These are phyloP conservation scores for Naganishia randhawae DNA, from an alignment of 768 basidiomycete species.

Conservation along the genomic window DNA sequence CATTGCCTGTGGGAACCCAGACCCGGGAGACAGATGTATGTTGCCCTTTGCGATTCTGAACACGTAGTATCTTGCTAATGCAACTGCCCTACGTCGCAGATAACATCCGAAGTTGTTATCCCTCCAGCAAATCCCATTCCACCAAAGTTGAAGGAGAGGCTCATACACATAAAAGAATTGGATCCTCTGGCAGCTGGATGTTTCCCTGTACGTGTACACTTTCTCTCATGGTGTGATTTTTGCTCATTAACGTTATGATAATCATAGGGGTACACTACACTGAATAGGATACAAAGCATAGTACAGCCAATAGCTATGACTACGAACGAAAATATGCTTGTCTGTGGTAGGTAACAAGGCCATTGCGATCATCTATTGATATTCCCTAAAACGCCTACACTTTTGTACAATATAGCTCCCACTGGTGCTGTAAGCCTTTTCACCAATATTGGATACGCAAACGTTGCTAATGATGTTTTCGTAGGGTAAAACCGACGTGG, in stretches of 20 bases:
- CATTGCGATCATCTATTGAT: constrained; percentile 42
- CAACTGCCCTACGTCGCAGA: constrained; percentile 53
- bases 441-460: neutral
- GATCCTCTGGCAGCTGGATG: constrained; percentile 73
- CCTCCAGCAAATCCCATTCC: constrained; percentile 80
- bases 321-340: constrained; percentile 93
- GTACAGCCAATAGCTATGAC: constrained; percentile 87
- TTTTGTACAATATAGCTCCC: constrained; percentile 62
- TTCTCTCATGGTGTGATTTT: neutral
- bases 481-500: constrained; percentile 96
- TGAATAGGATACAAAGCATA: constrained; percentile 94
- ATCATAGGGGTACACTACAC: constrained; percentile 69
- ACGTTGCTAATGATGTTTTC: constrained; percentile 15
- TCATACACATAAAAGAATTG: constrained; percentile 67
- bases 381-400: neutral
- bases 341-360: constrained; percentile 62
- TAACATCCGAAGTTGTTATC: constrained; percentile 81
- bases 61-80: neutral
- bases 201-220: constrained; percentile 63
- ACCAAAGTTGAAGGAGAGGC: constrained; percentile 65
- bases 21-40: constrained; percentile 65
- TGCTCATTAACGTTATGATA: constrained; percentile 10
- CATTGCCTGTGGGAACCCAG: constrained; percentile 77
- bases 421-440: constrained; percentile 79
- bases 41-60: neutral